Percentiles rank a stretch among this genome's conserved stretches.
These are phyloP conservation scores for Hypomyces rosellus DNA, from an alignment of 2,329 filamentous ascomycete species.

Conservation along the genomic window DNA sequence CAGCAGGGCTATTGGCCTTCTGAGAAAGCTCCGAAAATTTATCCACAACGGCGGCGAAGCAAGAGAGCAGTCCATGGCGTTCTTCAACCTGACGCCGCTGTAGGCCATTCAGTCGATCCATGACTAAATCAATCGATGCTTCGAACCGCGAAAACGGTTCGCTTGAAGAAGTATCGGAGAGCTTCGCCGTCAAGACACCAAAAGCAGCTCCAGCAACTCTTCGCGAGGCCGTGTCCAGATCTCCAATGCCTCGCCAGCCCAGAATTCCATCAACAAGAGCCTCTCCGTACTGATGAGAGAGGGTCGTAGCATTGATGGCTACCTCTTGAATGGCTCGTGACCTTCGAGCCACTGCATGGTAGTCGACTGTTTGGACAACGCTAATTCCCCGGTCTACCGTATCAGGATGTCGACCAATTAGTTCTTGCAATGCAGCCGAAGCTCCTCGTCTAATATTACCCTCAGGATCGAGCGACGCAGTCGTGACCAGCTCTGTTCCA, in stretches of 20 bases:
- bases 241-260: constrained; percentile 83
- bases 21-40: constrained; percentile 31
- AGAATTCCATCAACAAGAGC: constrained; percentile 66
- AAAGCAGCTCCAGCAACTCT: constrained; percentile 65
- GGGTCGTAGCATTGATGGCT: constrained; percentile 57
- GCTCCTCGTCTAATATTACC: constrained; percentile 91
- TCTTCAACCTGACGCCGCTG: constrained; percentile 57
- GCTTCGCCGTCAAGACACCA: constrained; percentile 47
- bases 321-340: constrained; percentile 76
- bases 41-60: constrained; percentile 53
- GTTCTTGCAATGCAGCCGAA: constrained; percentile 88
- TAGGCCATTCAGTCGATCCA: constrained; percentile 39
- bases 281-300: constrained; percentile 63
- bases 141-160: constrained; percentile 23
- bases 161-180: constrained; percentile 22
- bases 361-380: constrained; percentile 86
- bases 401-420: constrained; percentile 88
- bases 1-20: neutral
- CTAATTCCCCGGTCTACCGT: constrained; percentile 74
- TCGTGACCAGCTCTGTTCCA: constrained; percentile 72
- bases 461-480: constrained; percentile 79
- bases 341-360: constrained; percentile 84
- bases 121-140: constrained; percentile 36
- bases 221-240: constrained; percentile 67
- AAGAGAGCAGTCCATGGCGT: constrained; percentile 59